phyloP scores from a whole-genome alignment of 2,329 filamentous ascomycete genomes.

The Arthrocladium fulminans region DNA sequence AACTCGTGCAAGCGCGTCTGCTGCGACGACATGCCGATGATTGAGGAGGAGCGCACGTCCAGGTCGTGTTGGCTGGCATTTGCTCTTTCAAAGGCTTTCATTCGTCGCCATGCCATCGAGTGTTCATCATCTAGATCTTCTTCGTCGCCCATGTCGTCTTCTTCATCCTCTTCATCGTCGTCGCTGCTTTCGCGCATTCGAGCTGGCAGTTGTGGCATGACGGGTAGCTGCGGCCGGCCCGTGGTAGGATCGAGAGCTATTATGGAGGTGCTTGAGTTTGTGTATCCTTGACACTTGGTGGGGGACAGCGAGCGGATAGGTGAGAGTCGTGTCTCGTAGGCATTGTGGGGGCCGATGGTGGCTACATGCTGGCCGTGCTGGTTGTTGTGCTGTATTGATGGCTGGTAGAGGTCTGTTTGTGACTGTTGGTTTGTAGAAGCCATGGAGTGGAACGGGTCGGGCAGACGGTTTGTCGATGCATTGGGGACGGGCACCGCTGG shows the following conservation, averaged over 20 bases:
- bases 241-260: slow-evolving; percentile 21
- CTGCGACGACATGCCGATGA: neutral
- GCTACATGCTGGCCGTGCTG: slow-evolving; percentile 5
- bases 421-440: slow-evolving; percentile 10
- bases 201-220: slow-evolving; percentile 34
- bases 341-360: slow-evolving; percentile 11
- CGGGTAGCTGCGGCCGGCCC: slow-evolving; percentile 18
- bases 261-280: slow-evolving; percentile 12
- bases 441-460: slow-evolving; percentile 8
- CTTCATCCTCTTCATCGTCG: slow-evolving; percentile 23
- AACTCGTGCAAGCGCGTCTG: neutral
- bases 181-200: slow-evolving; percentile 32
- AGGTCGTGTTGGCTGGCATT: slow-evolving; percentile 6
- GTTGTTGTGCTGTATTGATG: neutral
- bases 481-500: slow-evolving; percentile 27
- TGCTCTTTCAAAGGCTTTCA: neutral
- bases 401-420: neutral
- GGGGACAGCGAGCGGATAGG: slow-evolving; percentile 18
- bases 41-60: slow-evolving; percentile 8
- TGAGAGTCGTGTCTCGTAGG: slow-evolving; percentile 18
- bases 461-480: slow-evolving; percentile 5
- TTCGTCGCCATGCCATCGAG: neutral
- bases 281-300: slow-evolving; percentile 11
- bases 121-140: slow-evolving; percentile 27
- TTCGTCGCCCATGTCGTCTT: slow-evolving; percentile 38